Evolutionary conservation across 129 eudicot species (phyloP).

Genomic region (Centaurea solstitialis): DNA sequence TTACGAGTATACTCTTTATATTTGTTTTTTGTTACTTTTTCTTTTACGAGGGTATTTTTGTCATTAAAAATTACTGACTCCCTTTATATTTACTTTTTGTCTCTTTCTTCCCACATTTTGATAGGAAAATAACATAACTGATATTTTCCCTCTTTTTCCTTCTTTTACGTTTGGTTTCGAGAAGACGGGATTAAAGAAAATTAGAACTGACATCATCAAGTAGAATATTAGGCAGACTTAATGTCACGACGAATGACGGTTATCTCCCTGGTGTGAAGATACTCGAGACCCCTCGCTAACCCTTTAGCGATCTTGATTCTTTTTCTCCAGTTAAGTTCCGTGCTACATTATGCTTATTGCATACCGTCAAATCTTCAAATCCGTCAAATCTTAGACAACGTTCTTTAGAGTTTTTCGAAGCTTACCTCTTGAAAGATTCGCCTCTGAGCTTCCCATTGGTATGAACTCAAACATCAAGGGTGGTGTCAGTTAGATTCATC

Average conservation of each 20-base stretch:
- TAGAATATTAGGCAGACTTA: conserved; percentile 51
- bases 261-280: conserved; percentile 43
- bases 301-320: conserved; percentile 51
- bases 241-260: conserved; percentile 52
- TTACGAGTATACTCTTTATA: not conserved
- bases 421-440: conserved; percentile 48
- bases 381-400: not conserved
- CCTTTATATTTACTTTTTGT: not conserved
- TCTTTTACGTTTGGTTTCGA: not conserved
- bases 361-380: conserved; percentile 22
- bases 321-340: conserved; percentile 41
- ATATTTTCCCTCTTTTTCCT: not conserved
- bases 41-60: not conserved
- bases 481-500: not conserved
- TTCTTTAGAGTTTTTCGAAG: conserved; percentile 5
- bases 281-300: conserved; percentile 49
- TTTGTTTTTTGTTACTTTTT: too few relatives aligned
- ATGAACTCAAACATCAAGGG: conserved; percentile 41
- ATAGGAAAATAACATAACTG: not conserved
- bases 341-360: conserved; percentile 24
- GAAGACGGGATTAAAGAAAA: not conserved
- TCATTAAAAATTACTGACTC: too few relatives aligned
- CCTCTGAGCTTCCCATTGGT: conserved; percentile 51
- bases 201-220: conserved; percentile 37
- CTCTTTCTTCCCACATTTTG: not conserved